Conservation (phyloP, 177 flowering plant species). For the Telopea speciosissima region DNA sequence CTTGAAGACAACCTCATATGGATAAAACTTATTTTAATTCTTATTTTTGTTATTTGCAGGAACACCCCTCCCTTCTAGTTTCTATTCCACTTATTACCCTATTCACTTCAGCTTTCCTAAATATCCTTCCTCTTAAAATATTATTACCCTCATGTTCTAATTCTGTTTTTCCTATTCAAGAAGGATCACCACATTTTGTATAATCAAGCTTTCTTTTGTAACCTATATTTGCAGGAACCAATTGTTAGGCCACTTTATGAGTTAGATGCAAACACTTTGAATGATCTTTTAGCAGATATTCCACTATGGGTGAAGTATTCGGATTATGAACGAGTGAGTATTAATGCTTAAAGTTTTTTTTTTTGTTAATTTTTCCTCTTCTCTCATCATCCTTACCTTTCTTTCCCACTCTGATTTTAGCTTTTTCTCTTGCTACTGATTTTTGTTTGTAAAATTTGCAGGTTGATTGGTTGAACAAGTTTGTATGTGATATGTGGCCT, state of each 20-base stretch:
- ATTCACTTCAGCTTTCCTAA: no score
- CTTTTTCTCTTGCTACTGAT: background rate
- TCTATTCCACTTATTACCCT: no score
- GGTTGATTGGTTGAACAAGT: slow-evolving; percentile 87
- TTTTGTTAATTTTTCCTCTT: background rate
- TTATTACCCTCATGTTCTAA: no score
- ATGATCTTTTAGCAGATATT: slow-evolving; percentile 50
- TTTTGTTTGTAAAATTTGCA: slow-evolving; percentile 19
- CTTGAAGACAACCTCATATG: no score
- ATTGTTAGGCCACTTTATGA: slow-evolving; percentile 40
- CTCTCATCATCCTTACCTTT: background rate
- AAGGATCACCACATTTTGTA: background rate
- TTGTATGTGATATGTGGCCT: slow-evolving; percentile 68
- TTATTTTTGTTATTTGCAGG: no score
- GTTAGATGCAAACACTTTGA: slow-evolving; percentile 36
- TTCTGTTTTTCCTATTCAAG: no score
- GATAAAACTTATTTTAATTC: no score
- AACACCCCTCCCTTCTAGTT: no score
- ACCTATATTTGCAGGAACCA: slow-evolving; percentile 47
- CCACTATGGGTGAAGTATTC: slow-evolving; percentile 84
- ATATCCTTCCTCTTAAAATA: no score
- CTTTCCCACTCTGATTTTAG: background rate
- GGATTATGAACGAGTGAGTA: slow-evolving; percentile 75
- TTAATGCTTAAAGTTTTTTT: background rate
- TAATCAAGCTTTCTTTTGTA: background rate